Evolutionary conservation across 2,329 filamentous ascomycete genomes (phyloP).

Genomic region (Thermochaetoides dissita): DNA sequence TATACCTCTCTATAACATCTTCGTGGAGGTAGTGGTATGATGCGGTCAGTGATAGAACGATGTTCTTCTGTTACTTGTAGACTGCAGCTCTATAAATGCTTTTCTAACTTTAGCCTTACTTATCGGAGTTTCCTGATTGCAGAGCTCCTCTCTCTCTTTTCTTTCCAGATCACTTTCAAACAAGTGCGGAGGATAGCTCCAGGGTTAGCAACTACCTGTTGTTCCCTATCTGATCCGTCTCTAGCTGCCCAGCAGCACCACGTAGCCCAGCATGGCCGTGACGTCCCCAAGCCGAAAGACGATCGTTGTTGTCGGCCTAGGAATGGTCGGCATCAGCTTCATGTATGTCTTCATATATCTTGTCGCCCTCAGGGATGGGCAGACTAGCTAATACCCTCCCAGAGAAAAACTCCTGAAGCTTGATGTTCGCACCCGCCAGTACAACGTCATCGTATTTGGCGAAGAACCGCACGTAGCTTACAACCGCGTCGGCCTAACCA

Average conservation of each 20-base stretch:
- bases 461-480: constrained; percentile 82
- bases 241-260: not conserved
- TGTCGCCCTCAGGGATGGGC: too few species aligned
- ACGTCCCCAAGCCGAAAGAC: constrained; percentile 37
- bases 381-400: constrained; percentile 1
- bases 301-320: constrained; percentile 72
- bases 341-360: constrained; percentile 44
- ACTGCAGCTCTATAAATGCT: too few species aligned
- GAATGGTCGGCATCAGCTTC: constrained; percentile 84
- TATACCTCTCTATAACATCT: too few species aligned
- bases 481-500: constrained; percentile 78
- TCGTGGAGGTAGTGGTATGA: too few species aligned
- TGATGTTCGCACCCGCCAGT: constrained; percentile 60
- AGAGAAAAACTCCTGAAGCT: constrained; percentile 84
- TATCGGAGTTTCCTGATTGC: too few species aligned
- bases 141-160: too few species aligned
- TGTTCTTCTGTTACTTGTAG: too few species aligned
- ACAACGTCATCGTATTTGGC: constrained; percentile 71
- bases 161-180: not conserved
- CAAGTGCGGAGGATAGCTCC: not conserved
- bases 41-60: too few species aligned
- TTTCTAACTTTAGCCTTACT: too few species aligned
- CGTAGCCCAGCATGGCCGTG: constrained; percentile 11
- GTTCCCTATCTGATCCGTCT: too few species aligned
- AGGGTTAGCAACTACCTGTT: too few species aligned